Conservation (phyloP, 116 monocot species). For the Cymodocea nodosa region DNA sequence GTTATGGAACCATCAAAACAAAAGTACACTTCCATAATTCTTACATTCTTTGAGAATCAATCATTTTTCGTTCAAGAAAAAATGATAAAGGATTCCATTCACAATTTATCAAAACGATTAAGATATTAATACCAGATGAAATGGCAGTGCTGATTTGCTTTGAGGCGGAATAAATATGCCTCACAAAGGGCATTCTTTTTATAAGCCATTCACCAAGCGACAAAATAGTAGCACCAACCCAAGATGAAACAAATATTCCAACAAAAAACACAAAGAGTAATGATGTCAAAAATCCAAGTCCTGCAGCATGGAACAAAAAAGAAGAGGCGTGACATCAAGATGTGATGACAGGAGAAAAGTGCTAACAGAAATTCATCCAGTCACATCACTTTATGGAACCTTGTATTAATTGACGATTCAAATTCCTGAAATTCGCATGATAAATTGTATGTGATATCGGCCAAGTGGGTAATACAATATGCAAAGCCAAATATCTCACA, state of each 20-base stretch:
- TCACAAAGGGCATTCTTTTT: constrained; percentile 76
- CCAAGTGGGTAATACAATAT: no score
- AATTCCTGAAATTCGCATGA: no score
- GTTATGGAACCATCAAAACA: no score
- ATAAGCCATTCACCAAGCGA: constrained; percentile 95
- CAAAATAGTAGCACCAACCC: constrained; percentile 82
- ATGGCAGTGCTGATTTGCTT: constrained; percentile 98
- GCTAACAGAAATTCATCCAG: not conserved
- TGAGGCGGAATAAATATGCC: constrained; percentile 93
- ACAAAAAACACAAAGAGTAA: constrained; percentile 81
- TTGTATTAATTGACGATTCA: no score
- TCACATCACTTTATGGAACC: no score
- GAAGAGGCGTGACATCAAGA: not conserved
- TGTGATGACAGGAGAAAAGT: not conserved
- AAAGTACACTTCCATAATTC: no score
- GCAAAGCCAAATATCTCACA: no score
- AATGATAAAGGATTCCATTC: not conserved
- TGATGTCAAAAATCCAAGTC: constrained; percentile 93
- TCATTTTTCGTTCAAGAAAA: no score
- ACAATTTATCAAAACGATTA: not conserved
- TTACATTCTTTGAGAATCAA: no score
- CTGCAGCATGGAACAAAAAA: constrained; percentile 26
- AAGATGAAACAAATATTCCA: constrained; percentile 96
- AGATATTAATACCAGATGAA: constrained; percentile 60
- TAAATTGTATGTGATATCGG: no score